Base-by-base conservation (phyloP, 805 yeast species). In the Saccharomycopsis synnaedendra region DNA sequence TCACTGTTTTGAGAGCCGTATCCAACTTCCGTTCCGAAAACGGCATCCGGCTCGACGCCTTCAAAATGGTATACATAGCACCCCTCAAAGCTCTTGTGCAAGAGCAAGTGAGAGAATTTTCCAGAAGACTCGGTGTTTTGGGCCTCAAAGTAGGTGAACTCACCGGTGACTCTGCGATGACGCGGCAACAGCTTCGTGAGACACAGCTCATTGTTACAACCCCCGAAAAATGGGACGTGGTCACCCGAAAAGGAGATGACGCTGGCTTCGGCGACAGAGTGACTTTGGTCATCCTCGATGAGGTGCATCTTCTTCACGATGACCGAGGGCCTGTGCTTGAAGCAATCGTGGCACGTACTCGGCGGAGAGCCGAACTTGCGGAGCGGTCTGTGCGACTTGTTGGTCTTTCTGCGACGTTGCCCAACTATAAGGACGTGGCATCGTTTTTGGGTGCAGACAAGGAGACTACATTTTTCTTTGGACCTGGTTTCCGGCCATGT, bases 191-290 rank as follows among this genome's bases (percentile, higher is more conserved):
- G 60, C 80, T 90, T 32, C 63, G 73, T 1, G 80, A 80, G 41
- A 83, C 96, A 0, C 96, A 90, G 56, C 64, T 90, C 4, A 66
- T 90, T 43, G 94, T 90, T 1, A 85, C 96, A 0, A 90, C 98
- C 0, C 97, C 97, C 0, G 98, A 93, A 60, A 90, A 89, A 59
- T 90, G 97, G 97, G 97, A 93, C 65, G 85, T 93, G 27, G 81
- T 89, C 10, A 89, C 96, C 0, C 74, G 98, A 65, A 90, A 90
- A 58, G 71, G 73, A 40, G 70, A 78, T 27, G 90, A 85, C 51
- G 68, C 76, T 2, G 75, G 82, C 29, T 82, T 80, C 56, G 74
- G 80, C 1, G 70, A 74, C 35, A 65, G 78, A 1, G 93, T 87
- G 1, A 72, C 76, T 39, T 69, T 90, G 28, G 64, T 90, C 6